Evolutionary conservation across 2,329 filamentous ascomycete species (phyloP).

Genomic region (Xylogone sp.): DNA sequence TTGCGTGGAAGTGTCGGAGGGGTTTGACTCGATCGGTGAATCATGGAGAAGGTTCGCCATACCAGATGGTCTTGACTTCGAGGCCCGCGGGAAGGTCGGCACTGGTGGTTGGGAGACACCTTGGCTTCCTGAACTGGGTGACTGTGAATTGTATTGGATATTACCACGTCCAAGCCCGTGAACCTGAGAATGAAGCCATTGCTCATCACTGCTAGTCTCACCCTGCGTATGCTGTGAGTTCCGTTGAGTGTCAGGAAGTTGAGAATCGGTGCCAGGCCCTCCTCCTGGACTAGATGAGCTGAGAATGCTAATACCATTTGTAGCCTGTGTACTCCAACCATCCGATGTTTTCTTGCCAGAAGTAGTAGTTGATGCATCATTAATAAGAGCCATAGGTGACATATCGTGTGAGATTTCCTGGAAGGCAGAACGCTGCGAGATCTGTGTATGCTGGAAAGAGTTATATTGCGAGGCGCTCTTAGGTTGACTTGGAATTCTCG

Average conservation of each 20-base stretch:
- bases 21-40: constrained; percentile 23
- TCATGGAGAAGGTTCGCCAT: constrained; percentile 27
- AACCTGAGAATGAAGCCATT: constrained; percentile 57
- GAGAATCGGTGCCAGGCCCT: constrained; percentile 19
- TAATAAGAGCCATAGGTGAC: constrained; percentile 58
- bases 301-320: constrained; percentile 52
- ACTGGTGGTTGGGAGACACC: constrained; percentile 28
- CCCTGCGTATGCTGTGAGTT: constrained; percentile 17
- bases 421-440: constrained; percentile 56
- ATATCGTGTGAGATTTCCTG: constrained; percentile 54
- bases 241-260: constrained; percentile 49
- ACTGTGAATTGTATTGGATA: constrained; percentile 24
- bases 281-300: constrained; percentile 24
- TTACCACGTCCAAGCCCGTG: constrained; percentile 43
- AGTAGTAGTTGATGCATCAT: constrained; percentile 86
- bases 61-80: constrained; percentile 17
- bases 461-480: constrained; percentile 23
- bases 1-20: constrained; percentile 23
- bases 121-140: constrained; percentile 24
- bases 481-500: constrained; percentile 37
- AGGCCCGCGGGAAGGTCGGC: constrained; percentile 31
- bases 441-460: constrained; percentile 46
- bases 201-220: constrained; percentile 46
- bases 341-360: constrained; percentile 76
- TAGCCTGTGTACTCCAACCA: constrained; percentile 66